Percentiles rank a stretch among this genome's conserved stretches.
Evolutionary conservation across 202 grass and related monocot species (phyloP).

Genomic region (Cymbopogon flexuosus): DNA sequence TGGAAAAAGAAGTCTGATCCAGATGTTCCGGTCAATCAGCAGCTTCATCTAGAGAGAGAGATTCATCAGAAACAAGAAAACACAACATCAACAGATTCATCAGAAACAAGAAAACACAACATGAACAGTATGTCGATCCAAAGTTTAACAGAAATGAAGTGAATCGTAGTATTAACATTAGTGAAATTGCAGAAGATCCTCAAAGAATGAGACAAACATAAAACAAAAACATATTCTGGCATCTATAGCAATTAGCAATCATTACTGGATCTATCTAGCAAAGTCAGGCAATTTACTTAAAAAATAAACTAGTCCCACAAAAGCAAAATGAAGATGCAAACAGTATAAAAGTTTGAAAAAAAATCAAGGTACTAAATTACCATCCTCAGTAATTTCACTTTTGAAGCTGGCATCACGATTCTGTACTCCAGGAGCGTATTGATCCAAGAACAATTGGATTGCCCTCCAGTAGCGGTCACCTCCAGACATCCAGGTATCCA

Average conservation of each 20-base stretch:
- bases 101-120: slow-evolving; percentile 14
- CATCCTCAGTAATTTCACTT: slow-evolving; percentile 46
- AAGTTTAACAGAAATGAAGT: slow-evolving; percentile 1
- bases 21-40: slow-evolving; percentile 30
- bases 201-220: neutral
- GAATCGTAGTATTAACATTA: neutral
- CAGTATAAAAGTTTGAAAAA: slow-evolving; percentile 4
- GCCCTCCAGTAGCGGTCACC: slow-evolving; percentile 89
- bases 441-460: slow-evolving; percentile 74
- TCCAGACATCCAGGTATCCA: slow-evolving; percentile 94
- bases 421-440: slow-evolving; percentile 50
- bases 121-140: neutral
- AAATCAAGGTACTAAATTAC: slow-evolving; percentile 46
- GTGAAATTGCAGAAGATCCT: neutral
- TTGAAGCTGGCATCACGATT: slow-evolving; percentile 39
- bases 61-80: slow-evolving; percentile 28
- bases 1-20: slow-evolving; percentile 10
- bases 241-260: neutral
- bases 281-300: neutral
- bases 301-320: neutral
- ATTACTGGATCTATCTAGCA: slow-evolving; percentile 10
- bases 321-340: slow-evolving; percentile 9
- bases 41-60: slow-evolving; percentile 36
- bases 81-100: slow-evolving; percentile 1
- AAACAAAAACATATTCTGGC: neutral